Evolutionary conservation across 768 basidiomycete species (phyloP), one percentile per base, ranked within the genome.

Genomic region (Ramaria rubella): DNA sequence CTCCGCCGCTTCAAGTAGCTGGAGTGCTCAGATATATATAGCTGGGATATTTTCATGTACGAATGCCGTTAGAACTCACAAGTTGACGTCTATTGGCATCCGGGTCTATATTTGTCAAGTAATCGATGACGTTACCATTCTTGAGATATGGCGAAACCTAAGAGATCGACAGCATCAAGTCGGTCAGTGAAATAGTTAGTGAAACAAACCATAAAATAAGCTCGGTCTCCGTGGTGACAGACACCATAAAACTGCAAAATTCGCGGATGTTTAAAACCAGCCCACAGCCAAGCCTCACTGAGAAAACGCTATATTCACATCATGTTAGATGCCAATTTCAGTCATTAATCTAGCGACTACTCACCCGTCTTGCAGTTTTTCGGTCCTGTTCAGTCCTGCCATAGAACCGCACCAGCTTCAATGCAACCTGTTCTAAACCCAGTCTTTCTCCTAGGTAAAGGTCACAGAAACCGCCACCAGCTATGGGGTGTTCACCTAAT

Each of bases 81-180:
- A 85, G 63, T 44, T 69, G 70, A 31, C 82, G 62, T 52, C 78
- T 69, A 59, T 82, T 74, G 8, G 63, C 75, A 4, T 62, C 63
- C 0, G 74, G 70, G 52, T 77, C 73, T 15, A 68, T 61, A 51
- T 65, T 66, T 55, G 71, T 73, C 57, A 82, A 67, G 63, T 81
- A 84, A 26, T 75, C 67, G 55, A 71, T 72, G 52, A 83, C 69
- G 6, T 77, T 81, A 9, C 82, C 83, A 53, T 85, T 82, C 34
- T 75, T 72, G 62, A 81, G 83, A 81, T 81, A 85, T 3, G 78
- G 77, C 4, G 82, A 83, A 0, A 85, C 81, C 81, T 84, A 83
- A 14, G 76, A 82, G 30, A 85, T 73, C 48, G 77, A 77, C 31
- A 73, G 71, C 29, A 70, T 66, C 3, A 73, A 73, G 24, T 9